Conservation (phyloP, 768 basidiomycete species). For the Infundibulicybe gibba region DNA sequence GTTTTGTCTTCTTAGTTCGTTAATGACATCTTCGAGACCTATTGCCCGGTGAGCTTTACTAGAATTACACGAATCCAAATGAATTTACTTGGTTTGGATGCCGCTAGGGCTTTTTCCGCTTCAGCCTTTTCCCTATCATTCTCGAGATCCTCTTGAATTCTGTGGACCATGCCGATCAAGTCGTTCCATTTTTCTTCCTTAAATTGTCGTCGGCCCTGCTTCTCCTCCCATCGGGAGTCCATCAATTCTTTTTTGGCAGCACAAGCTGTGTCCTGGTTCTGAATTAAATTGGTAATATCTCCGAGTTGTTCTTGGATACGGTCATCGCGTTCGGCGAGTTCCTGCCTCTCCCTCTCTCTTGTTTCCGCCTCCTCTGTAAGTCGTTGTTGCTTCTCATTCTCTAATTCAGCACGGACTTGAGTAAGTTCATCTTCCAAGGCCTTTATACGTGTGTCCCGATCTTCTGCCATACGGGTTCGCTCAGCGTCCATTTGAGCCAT, state of each 20-base stretch:
- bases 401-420: constrained; percentile 55
- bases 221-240: constrained; percentile 64
- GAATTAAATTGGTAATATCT: constrained; percentile 72
- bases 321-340: constrained; percentile 58
- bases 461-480: constrained; percentile 39
- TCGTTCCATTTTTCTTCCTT: constrained; percentile 57
- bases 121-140: constrained; percentile 47
- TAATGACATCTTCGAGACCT: constrained; percentile 61
- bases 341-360: constrained; percentile 55
- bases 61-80: constrained; percentile 10
- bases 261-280: constrained; percentile 59
- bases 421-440: constrained; percentile 64
- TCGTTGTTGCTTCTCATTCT: constrained; percentile 57
- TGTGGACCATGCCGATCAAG: constrained; percentile 57
- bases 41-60: not conserved
- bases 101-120: constrained; percentile 48
- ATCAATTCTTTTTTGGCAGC: constrained; percentile 55
- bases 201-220: constrained; percentile 50
- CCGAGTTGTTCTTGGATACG: constrained; percentile 54
- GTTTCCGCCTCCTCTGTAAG: constrained; percentile 58
- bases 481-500: constrained; percentile 48
- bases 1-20: constrained; percentile 57
- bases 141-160: constrained; percentile 53
- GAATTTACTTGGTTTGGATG: constrained; percentile 52
- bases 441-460: constrained; percentile 51